These are phyloP conservation scores for Sarocladium strictum DNA, from an alignment of 2,329 filamentous ascomycete species.

Conservation along the genomic window DNA sequence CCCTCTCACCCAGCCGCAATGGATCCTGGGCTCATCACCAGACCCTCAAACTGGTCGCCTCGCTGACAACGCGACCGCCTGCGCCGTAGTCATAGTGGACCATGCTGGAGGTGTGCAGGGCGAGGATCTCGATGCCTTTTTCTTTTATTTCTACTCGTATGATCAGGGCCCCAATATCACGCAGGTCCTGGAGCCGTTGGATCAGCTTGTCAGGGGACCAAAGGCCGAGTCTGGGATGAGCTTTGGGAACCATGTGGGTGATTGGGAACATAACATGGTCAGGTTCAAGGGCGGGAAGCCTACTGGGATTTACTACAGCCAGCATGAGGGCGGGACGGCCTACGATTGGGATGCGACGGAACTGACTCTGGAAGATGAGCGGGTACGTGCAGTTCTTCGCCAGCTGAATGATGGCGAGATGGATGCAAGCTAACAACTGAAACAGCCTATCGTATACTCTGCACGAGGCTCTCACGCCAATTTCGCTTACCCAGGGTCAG, in stretches of 20 bases:
- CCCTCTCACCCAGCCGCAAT: conserved; percentile 16
- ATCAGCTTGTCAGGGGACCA: conserved; percentile 13
- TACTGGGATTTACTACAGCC: conserved; percentile 22
- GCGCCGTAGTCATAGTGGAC: conserved; percentile 22
- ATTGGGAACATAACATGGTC: conserved; percentile 27
- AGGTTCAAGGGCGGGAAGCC: conserved; percentile 21
- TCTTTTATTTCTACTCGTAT: conserved; percentile 28
- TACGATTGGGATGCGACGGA: conserved; percentile 23
- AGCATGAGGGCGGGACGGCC: conserved; percentile 19
- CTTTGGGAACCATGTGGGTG: conserved; percentile 22
- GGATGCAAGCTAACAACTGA: not conserved
- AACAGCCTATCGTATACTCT: conserved; percentile 28
- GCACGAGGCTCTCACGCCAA: conserved; percentile 30
- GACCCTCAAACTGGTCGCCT: not conserved
- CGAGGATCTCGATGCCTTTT: conserved; percentile 21
- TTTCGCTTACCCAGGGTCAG: conserved; percentile 24
- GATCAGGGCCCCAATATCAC: conserved; percentile 22
- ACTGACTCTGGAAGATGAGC: conserved; percentile 18
- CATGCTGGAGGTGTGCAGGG: conserved; percentile 9
- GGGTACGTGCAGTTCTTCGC: conserved; percentile 20
- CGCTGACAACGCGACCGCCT: conserved; percentile 18
- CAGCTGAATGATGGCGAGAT: not conserved
- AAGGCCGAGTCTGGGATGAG: conserved; percentile 13
- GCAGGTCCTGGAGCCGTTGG: conserved; percentile 21
- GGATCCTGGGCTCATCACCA: conserved; percentile 17